Evolutionary conservation across 257 asterid species (phyloP), one percentile per base, ranked within the genome.

Genomic region (Nicotiana undulata): DNA sequence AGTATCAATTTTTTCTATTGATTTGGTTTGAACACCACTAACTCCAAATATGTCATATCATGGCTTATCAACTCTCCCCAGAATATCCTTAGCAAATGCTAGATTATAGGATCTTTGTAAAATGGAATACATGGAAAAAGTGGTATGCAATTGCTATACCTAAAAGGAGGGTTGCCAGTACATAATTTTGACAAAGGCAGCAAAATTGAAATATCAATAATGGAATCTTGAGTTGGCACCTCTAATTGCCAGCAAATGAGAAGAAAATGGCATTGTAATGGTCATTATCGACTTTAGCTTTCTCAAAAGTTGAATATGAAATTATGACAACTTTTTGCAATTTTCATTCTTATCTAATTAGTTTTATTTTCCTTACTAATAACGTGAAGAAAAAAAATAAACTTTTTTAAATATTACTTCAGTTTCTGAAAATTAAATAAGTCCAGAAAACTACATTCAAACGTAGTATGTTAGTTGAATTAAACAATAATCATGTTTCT

Each of bases 161-260:
- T 22, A 46, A 46, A 72, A 72, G 24, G 20, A 22, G 17, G 31
- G 1, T 22, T 70, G 58, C 58, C 32, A 11, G 58, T 68, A 68
- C 4, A 20, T 68, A 11, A 72, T 72, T 72, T 16, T 44, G 16
- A 22, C 34, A 70, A 20, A 67, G 37, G 76, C 12, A 10, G 59
- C 20, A 11, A 68, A 68, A 29, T 29, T 5, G 9, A 46, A 46
- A 74, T 46, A 72, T 72, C 11, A 17, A 72, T 46, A 72, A 72
- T 26, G 9, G 79, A 74, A 74, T 74, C 24, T 74, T 74, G 79
- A 74, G 79, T 74, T 74, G 79, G 61, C 61, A 49, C 40, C 24
- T 74, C 44, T 74, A 24, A 15, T 74, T 16, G 61, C 44, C 61
- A 74, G 59, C 59, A 70, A 70, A 70, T 52, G 58, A 5, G 5